These are phyloP conservation scores for Candida sp. DNA, from an alignment of 1,139 yeast genomes.

Conservation along the genomic window DNA sequence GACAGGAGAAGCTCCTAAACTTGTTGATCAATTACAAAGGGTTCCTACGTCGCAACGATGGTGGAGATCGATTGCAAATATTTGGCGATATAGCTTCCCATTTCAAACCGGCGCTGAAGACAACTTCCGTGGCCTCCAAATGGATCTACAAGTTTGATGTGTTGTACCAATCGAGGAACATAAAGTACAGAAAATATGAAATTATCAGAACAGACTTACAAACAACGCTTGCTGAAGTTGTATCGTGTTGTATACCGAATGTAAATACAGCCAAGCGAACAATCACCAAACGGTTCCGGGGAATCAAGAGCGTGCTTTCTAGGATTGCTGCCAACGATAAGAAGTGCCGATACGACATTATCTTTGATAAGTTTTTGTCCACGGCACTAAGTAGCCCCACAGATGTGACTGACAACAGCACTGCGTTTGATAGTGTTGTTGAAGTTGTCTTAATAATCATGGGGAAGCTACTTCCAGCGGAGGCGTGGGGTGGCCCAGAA, in stretches of 20 bases:
- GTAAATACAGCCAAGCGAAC: background rate
- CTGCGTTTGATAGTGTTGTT: slow-evolving; percentile 33
- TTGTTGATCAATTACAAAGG: slow-evolving; percentile 35
- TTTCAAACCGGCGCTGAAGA: background rate
- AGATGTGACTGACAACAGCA: slow-evolving; percentile 18
- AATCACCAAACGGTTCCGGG: slow-evolving; percentile 9
- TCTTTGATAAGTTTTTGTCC: slow-evolving; percentile 10
- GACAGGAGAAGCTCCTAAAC: slow-evolving; percentile 30
- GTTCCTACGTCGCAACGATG: slow-evolving; percentile 14
- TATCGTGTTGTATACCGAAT: background rate
- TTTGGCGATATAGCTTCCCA: slow-evolving; percentile 32
- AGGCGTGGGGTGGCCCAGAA: slow-evolving; percentile 55
- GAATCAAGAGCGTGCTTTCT: slow-evolving; percentile 6
- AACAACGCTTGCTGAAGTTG: background rate
- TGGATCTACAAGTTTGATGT: slow-evolving; percentile 5
- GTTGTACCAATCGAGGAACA: background rate
- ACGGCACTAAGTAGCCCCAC: slow-evolving; percentile 16
- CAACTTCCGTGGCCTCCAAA: background rate
- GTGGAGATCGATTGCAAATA: slow-evolving; percentile 27
- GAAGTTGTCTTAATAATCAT: slow-evolving; percentile 43
- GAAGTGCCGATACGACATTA: slow-evolving; percentile 22
- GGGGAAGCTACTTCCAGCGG: slow-evolving; percentile 55
- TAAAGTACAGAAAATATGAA: slow-evolving; percentile 1
- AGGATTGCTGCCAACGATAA: slow-evolving; percentile 24
- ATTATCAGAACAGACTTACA: background rate